These are phyloP conservation scores for Globisporangium splendens DNA, from an alignment of 352 stramenopile species.

Conservation along the genomic window DNA sequence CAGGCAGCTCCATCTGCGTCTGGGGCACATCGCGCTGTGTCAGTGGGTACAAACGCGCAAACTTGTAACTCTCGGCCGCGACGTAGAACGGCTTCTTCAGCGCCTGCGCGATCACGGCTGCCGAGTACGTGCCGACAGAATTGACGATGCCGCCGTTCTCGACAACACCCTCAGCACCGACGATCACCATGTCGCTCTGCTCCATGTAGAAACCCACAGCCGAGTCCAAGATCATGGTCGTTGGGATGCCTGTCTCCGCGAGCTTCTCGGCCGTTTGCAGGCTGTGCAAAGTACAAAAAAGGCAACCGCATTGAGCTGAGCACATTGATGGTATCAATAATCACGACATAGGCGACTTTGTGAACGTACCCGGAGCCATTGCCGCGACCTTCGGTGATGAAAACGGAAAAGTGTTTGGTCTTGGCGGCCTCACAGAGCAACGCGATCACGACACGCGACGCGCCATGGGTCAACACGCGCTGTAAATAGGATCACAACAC, in stretches of 20 bases:
- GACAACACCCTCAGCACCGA: slow-evolving; percentile 94
- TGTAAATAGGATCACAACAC: slow-evolving; percentile 14
- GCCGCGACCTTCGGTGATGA: slow-evolving; percentile 92
- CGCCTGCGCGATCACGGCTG: slow-evolving; percentile 93
- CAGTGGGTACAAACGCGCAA: slow-evolving; percentile 97
- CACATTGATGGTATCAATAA: not conserved
- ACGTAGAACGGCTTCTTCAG: slow-evolving; percentile 98
- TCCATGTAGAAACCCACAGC: slow-evolving; percentile 97
- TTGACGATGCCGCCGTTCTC: slow-evolving; percentile 98
- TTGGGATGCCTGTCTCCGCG: slow-evolving; percentile 87
- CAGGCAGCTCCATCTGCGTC: slow-evolving; percentile 53
- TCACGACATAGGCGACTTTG: not conserved
- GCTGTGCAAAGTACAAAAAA: slow-evolving; percentile 17
- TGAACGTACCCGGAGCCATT: slow-evolving; percentile 83
- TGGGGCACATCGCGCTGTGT: slow-evolving; percentile 94
- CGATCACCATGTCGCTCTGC: slow-evolving; percentile 93
- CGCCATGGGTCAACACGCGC: slow-evolving; percentile 93
- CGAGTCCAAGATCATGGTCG: slow-evolving; percentile 94
- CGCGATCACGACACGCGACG: slow-evolving; percentile 89
- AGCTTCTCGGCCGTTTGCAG: slow-evolving; percentile 80
- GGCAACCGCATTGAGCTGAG: not conserved
- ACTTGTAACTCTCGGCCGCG: slow-evolving; percentile 98
- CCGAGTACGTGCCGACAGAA: slow-evolving; percentile 95
- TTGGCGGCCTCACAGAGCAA: slow-evolving; percentile 90
- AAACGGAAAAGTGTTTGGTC: slow-evolving; percentile 92